Evolutionary conservation across 1,284 basidiomycete species (phyloP).

Genomic region (Cutaneotrichosporon cavernicola): DNA sequence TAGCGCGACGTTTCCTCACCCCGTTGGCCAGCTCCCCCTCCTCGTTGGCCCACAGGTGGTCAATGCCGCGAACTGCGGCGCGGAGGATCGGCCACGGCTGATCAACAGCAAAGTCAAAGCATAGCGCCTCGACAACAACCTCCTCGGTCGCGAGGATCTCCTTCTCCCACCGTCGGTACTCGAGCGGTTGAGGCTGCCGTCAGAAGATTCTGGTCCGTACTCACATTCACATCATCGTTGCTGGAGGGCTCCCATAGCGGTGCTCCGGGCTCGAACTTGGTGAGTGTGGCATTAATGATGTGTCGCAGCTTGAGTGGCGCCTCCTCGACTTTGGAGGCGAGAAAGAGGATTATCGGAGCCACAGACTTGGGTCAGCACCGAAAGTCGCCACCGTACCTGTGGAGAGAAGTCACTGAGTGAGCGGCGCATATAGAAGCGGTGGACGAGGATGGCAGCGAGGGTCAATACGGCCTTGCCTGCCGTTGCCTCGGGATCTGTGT

Average conservation of each 20-base stretch:
- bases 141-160: slow-evolving; percentile 78
- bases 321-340: slow-evolving; percentile 73
- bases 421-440: slow-evolving; percentile 91
- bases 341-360: slow-evolving; percentile 83
- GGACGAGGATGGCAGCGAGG: slow-evolving; percentile 83
- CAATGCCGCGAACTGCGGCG: slow-evolving; percentile 59
- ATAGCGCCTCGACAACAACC: slow-evolving; percentile 77
- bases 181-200: slow-evolving; percentile 54
- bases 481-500: slow-evolving; percentile 24
- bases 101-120: slow-evolving; percentile 83
- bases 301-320: slow-evolving; percentile 41
- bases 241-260: slow-evolving; percentile 32
- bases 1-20: slow-evolving; percentile 23
- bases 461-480: slow-evolving; percentile 57
- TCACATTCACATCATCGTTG: slow-evolving; percentile 8
- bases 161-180: slow-evolving; percentile 70
- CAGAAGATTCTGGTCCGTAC: not conserved
- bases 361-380: slow-evolving; percentile 65
- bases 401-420: slow-evolving; percentile 75
- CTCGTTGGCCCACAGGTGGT: slow-evolving; percentile 18
- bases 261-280: slow-evolving; percentile 34
- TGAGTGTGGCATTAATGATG: slow-evolving; percentile 41
- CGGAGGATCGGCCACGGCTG: slow-evolving; percentile 74
- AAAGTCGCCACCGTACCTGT: slow-evolving; percentile 27
- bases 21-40: slow-evolving; percentile 5